Evolutionary conservation across 2,329 filamentous ascomycete species (phyloP).

Genomic region (Pseudocercospora fuligena): DNA sequence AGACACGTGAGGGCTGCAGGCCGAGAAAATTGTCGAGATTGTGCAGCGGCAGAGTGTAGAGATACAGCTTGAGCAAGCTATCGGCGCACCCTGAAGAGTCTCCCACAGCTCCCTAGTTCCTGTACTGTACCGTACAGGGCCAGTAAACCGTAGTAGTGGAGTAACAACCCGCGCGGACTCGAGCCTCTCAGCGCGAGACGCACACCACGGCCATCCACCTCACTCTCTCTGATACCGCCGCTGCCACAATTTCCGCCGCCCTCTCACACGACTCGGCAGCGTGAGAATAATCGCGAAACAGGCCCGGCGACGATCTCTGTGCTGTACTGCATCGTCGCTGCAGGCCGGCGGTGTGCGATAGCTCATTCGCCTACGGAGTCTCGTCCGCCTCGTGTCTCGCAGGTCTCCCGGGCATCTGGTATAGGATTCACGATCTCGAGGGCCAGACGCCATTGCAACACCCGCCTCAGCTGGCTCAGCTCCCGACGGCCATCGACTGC

Average conservation of each 20-base stretch:
- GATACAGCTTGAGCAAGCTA: neutral
- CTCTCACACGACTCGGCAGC: neutral
- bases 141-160: neutral
- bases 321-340: conserved; percentile 3
- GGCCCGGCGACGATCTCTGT: neutral
- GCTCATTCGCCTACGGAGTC: conserved; percentile 7
- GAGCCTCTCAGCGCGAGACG: neutral
- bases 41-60: neutral
- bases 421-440: neutral
- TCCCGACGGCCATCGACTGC: conserved; percentile 5
- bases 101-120: neutral
- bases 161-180: neutral
- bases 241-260: conserved; percentile 2
- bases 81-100: conserved; percentile 6
- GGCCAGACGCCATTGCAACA: neutral
- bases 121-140: neutral
- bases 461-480: neutral
- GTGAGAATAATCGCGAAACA: neutral
- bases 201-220: neutral
- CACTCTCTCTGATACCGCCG: neutral
- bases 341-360: neutral
- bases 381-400: conserved; percentile 7
- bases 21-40: neutral
- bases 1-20: neutral
- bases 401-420: neutral